phyloP scores from a whole-genome alignment of 805 yeast genomes.

The Candida ficus region DNA sequence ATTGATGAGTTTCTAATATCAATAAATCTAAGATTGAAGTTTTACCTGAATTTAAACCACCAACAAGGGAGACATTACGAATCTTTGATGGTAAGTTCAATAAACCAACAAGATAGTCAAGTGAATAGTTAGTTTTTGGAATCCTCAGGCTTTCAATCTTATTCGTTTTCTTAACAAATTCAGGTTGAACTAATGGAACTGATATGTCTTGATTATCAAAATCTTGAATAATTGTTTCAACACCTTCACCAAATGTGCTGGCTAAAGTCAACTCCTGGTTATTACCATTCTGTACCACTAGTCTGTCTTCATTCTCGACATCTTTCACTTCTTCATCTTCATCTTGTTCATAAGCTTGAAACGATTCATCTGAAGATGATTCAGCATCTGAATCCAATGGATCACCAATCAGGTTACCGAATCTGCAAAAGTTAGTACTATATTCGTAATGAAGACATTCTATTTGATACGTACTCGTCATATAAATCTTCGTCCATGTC shows the following conservation, averaged over 20 bases:
- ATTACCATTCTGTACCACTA: constrained; percentile 42
- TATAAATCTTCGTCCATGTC: constrained; percentile 57
- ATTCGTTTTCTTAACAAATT: constrained; percentile 32
- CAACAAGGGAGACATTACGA: constrained; percentile 75
- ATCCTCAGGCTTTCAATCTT: constrained; percentile 45
- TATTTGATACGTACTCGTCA: constrained; percentile 64
- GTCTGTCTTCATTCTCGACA: constrained; percentile 17
- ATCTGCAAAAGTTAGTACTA: constrained; percentile 25
- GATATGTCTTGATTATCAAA: constrained; percentile 45
- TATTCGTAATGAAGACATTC: too few relatives aligned
- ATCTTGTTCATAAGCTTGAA: constrained; percentile 22
- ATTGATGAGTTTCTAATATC: constrained; percentile 57
- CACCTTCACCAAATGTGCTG: constrained; percentile 54
- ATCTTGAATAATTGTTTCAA: constrained; percentile 58
- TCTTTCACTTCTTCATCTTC: constrained; percentile 18
- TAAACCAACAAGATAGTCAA: constrained; percentile 53
- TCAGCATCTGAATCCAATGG: constrained; percentile 44
- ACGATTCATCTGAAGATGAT: constrained; percentile 18
- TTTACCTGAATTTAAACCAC: constrained; percentile 81
- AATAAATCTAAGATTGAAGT: constrained; percentile 70
- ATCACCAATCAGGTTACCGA: constrained; percentile 63
- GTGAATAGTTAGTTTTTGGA: constrained; percentile 58
- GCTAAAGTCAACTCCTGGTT: constrained; percentile 36
- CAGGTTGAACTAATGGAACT: constrained; percentile 64
- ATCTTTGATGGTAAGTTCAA: constrained; percentile 55